phyloP scores from a whole-genome alignment of 148 eudicot genomes.

The Talinum fruticosum region DNA sequence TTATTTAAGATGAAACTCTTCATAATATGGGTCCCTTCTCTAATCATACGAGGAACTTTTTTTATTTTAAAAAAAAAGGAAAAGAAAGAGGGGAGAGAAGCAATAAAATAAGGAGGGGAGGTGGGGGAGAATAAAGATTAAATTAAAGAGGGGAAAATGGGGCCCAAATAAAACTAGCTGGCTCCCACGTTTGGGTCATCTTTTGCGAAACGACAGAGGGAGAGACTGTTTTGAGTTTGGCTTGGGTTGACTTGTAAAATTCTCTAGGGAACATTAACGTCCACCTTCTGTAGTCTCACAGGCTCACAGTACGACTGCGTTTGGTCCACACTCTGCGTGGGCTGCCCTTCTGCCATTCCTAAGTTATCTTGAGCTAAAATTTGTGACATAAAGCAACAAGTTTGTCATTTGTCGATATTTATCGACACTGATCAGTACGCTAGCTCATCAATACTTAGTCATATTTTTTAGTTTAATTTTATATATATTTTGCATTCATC shows the following conservation, averaged over 20 bases:
- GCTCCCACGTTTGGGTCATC: not conserved
- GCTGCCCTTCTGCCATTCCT: too few relatives aligned
- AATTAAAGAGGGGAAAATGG: not conserved
- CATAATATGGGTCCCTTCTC: not conserved
- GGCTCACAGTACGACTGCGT: not conserved
- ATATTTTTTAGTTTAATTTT: too few relatives aligned
- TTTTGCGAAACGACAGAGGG: not conserved
- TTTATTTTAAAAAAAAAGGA: not conserved
- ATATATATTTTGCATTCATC: too few relatives aligned
- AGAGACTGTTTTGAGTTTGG: not conserved
- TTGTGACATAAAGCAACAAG: too few relatives aligned
- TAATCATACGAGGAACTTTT: not conserved
- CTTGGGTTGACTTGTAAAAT: conserved; percentile 17
- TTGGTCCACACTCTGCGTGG: too few relatives aligned
- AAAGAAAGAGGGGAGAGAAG: not conserved
- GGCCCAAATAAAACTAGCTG: not conserved
- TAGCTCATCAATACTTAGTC: too few relatives aligned
- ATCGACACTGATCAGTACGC: too few relatives aligned
- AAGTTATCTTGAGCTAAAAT: too few relatives aligned
- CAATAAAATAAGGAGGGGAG: not conserved
- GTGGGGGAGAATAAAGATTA: not conserved
- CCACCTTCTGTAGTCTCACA: not conserved
- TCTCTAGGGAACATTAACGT: not conserved
- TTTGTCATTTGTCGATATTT: too few relatives aligned
- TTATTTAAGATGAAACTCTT: too few relatives aligned